Base-by-base conservation (phyloP, 1,139 yeast genomes). In the Protomyces pachydermus region DNA sequence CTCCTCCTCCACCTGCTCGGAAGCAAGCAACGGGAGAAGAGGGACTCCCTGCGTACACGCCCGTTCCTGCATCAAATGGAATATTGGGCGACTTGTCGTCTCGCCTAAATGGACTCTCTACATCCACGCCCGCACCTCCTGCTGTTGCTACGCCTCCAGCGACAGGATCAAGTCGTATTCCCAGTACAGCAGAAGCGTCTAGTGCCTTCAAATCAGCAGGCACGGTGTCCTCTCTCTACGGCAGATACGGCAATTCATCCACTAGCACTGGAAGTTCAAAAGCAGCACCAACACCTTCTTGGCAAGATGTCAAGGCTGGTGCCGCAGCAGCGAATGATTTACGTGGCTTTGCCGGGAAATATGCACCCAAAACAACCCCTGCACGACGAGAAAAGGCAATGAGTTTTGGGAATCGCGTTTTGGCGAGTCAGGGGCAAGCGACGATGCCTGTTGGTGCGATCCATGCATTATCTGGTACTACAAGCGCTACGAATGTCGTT, bases 251-350 rank as follows among this genome's bases (percentile, higher is more conserved):
- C 56, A 20, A 18, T 5, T 3, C 48, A 6, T 42, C 54, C n/a
- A 54, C 54, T 3, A 53, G 35, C 35, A 51, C 39, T 45, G 54
- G 52, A 8, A 52, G 56, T 6, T 4, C 5, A n/a, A 37, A 12
- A 37, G 16, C 16, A 5, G 16, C 14, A 9, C 42, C 42, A 4
- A 52, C 62, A 4, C 62, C 62, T 6, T 51, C 52, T 10, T 58
- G 62, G 62, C 42, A 35, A n/a, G 62, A 58, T 23, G 56, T 58
- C 56, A 58, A 58, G 32, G 62, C 62, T n/a, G 62, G 62, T 16
- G 62, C 62, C 1, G 42, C 56, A 16, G 62, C 62, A 6, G 62
- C 62, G 8, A 55, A 58, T 4, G 54, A 58, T 42, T 23, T 58
- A n/a, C 62, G 45, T 39, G 42, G 56, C 16, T 58, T 58, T 39